Evolutionary conservation across 1,284 basidiomycete species (phyloP).

Genomic region (Ustilago crameri): DNA sequence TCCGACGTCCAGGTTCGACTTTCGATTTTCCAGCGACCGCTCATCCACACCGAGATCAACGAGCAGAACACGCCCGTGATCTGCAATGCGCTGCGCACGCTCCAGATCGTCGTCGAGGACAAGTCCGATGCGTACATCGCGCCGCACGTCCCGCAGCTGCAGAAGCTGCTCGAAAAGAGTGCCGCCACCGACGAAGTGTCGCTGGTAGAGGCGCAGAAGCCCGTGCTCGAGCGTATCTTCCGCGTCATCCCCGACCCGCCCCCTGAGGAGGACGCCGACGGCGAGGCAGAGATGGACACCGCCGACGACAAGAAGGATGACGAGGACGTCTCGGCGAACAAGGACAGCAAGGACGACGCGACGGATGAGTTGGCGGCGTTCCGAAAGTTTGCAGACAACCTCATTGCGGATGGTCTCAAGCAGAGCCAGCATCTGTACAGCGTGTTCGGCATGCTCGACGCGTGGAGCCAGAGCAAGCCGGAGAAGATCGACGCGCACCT

Average conservation of each 20-base stretch:
- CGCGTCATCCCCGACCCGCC: constrained; percentile 76
- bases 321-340: constrained; percentile 18
- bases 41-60: constrained; percentile 74
- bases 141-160: constrained; percentile 81
- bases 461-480: constrained; percentile 84
- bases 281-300: constrained; percentile 43
- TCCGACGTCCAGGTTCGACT: constrained; percentile 93
- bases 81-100: constrained; percentile 85
- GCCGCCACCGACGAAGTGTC: constrained; percentile 49
- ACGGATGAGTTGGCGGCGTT: constrained; percentile 77
- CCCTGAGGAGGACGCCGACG: constrained; percentile 54
- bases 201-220: constrained; percentile 58
- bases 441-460: constrained; percentile 85
- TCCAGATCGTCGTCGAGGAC: constrained; percentile 85
- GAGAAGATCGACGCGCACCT: constrained; percentile 85
- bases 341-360: constrained; percentile 32
- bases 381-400: constrained; percentile 78
- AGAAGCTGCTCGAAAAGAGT: constrained; percentile 77
- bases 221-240: constrained; percentile 84
- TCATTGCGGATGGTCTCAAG: constrained; percentile 84
- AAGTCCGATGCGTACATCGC: constrained; percentile 87
- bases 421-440: constrained; percentile 80
- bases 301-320: constrained; percentile 78
- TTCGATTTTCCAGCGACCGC: constrained; percentile 70
- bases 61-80: constrained; percentile 76